phyloP scores from a whole-genome alignment of 768 basidiomycete species.

The Boletellus sp. region DNA sequence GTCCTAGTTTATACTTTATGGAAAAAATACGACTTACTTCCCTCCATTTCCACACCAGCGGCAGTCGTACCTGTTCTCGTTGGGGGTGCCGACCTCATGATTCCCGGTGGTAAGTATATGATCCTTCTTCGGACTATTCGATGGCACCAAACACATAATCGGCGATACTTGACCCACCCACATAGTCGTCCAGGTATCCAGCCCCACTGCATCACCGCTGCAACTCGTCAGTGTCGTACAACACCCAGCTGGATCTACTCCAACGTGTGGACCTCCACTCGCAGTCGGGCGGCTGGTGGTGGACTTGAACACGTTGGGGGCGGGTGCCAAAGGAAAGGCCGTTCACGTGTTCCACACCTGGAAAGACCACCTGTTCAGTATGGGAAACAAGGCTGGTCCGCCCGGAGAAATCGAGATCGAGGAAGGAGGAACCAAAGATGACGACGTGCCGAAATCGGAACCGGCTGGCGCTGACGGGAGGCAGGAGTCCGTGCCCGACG shows the following conservation, averaged over 20 bases:
- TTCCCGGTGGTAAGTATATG: slow-evolving; percentile 65
- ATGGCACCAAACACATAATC: background rate
- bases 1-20: slow-evolving; percentile 68
- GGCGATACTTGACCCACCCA: background rate
- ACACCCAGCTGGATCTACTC: slow-evolving; percentile 33
- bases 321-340: slow-evolving; percentile 71
- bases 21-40: slow-evolving; percentile 67
- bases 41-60: slow-evolving; percentile 66
- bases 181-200: slow-evolving; percentile 56
- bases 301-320: slow-evolving; percentile 43
- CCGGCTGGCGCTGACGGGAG: slow-evolving; percentile 1
- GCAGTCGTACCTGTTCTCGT: slow-evolving; percentile 68
- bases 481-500: slow-evolving; percentile 10
- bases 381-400: slow-evolving; percentile 60
- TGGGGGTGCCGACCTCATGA: slow-evolving; percentile 86
- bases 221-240: slow-evolving; percentile 65
- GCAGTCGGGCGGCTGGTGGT: slow-evolving; percentile 74
- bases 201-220: slow-evolving; percentile 34
- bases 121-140: background rate
- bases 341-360: slow-evolving; percentile 70
- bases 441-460: slow-evolving; percentile 12
- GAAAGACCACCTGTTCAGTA: slow-evolving; percentile 72
- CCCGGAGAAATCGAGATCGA: slow-evolving; percentile 41
- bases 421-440: slow-evolving; percentile 4
- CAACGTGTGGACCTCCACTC: slow-evolving; percentile 47